These are phyloP conservation scores for Cyclaneusma minus DNA, from an alignment of 2,329 filamentous ascomycete genomes.

Conservation along the genomic window DNA sequence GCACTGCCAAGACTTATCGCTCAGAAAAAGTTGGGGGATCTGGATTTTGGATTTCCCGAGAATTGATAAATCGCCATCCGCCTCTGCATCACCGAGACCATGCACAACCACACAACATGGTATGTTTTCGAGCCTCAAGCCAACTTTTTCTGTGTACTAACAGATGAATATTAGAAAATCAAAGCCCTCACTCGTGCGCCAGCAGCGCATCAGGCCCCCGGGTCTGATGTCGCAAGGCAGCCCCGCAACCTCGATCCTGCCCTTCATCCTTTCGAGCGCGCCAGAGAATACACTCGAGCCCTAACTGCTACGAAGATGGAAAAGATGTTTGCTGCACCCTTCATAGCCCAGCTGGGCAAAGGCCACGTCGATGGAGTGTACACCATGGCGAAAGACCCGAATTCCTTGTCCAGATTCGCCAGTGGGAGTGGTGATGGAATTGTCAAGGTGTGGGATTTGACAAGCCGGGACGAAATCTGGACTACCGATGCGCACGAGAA, in stretches of 20 bases:
- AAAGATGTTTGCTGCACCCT: conserved; percentile 78
- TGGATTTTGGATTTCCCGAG: no score
- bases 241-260: conserved; percentile 68
- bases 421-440: conserved; percentile 85
- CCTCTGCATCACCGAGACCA: no score
- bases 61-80: no score
- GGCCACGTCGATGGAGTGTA: conserved; percentile 91
- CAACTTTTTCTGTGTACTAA: conserved; percentile 1
- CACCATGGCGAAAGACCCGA: conserved; percentile 65
- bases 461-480: conserved; percentile 59
- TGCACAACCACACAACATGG: no score
- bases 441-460: conserved; percentile 83
- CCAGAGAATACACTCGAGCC: conserved; percentile 67
- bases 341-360: conserved; percentile 70
- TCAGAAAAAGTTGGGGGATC: no score
- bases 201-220: conserved; percentile 48
- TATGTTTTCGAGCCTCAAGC: conserved; percentile 5
- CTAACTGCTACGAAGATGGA: conserved; percentile 83
- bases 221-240: conserved; percentile 47
- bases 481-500: conserved; percentile 77
- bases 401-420: conserved; percentile 57
- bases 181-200: conserved; percentile 52
- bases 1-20: no score
- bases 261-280: conserved; percentile 80
- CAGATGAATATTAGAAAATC: conserved; percentile 33